Evolutionary conservation across 306 rosid species (phyloP).

Genomic region (Casuarina glauca): DNA sequence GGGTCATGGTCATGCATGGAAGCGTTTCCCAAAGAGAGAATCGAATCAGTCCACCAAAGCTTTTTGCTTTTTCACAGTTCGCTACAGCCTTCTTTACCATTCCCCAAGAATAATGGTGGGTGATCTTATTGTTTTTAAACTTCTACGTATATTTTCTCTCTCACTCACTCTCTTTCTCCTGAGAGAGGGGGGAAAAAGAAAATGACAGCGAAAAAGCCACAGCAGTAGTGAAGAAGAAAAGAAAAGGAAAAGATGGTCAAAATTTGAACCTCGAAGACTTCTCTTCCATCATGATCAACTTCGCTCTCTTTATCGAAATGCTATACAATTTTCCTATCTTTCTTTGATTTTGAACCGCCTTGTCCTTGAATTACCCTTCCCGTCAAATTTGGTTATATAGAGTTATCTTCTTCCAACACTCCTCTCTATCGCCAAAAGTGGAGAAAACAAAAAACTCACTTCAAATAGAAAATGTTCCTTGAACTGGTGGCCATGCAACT

Average conservation of each 20-base stretch:
- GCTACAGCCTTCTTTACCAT: constrained; percentile 94
- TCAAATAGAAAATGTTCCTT: constrained; percentile 39
- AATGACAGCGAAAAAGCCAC: constrained; percentile 73
- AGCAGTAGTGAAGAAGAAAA: constrained; percentile 40
- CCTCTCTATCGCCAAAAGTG: too few species aligned
- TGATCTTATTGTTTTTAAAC: constrained; percentile 37
- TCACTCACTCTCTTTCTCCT: constrained; percentile 6
- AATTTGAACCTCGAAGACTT: constrained; percentile 87
- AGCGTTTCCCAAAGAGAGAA: constrained; percentile 94
- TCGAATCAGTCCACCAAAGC: constrained; percentile 63
- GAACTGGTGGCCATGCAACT: constrained; percentile 54
- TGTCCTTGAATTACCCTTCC: constrained; percentile 8
- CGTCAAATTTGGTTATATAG: constrained; percentile 18
- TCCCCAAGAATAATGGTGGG: constrained; percentile 74
- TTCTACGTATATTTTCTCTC: constrained; percentile 9
- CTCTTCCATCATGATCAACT: constrained; percentile 85
- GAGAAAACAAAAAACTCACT: not conserved
- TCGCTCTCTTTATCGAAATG: constrained; percentile 99
- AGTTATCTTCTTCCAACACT: not conserved
- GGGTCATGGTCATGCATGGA: constrained; percentile 76
- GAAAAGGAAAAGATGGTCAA: constrained; percentile 89
- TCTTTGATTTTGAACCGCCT: constrained; percentile 54
- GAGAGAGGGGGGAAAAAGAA: constrained; percentile 47
- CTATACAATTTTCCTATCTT: constrained; percentile 48
- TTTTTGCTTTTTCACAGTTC: constrained; percentile 91